phyloP scores from a whole-genome alignment of 345 rosid genomes.

The Jatropha curcas region DNA sequence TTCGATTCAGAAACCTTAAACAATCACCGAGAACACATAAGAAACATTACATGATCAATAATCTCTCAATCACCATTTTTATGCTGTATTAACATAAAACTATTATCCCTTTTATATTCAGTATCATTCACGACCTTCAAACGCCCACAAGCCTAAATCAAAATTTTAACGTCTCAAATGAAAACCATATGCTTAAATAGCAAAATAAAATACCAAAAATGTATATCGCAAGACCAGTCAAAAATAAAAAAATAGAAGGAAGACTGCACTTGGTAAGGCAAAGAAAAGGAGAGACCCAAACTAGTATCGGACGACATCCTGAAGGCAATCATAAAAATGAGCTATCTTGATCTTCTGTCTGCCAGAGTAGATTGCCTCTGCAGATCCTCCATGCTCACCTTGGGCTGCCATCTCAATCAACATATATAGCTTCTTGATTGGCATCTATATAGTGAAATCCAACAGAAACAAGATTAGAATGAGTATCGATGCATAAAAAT shows the following conservation, averaged over 20 bases:
- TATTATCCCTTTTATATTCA: not conserved
- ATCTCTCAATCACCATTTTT: too few species aligned
- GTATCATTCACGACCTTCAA: not conserved
- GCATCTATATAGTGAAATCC: slow-evolving; percentile 39
- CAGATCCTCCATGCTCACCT: slow-evolving; percentile 74
- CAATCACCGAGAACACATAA: too few species aligned
- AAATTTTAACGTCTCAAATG: not conserved
- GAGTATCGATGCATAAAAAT: not conserved
- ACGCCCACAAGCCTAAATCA: not conserved
- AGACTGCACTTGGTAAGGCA: not conserved
- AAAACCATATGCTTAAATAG: not conserved
- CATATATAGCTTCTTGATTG: slow-evolving; percentile 85
- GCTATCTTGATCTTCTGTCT: slow-evolving; percentile 61
- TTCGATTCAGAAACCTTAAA: too few species aligned
- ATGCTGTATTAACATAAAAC: too few species aligned
- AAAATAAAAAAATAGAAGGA: not conserved
- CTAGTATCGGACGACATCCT: slow-evolving; percentile 64
- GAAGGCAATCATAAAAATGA: slow-evolving; percentile 81
- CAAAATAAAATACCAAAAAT: not conserved
- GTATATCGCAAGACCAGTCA: not conserved
- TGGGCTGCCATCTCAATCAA: slow-evolving; percentile 96
- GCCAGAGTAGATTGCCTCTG: slow-evolving; percentile 75
- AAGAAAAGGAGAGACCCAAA: not conserved
- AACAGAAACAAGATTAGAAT: not conserved
- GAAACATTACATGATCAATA: too few species aligned